These are phyloP conservation scores for Metschnikowia kofuensis DNA, from an alignment of 805 yeast genomes.

Conservation along the genomic window DNA sequence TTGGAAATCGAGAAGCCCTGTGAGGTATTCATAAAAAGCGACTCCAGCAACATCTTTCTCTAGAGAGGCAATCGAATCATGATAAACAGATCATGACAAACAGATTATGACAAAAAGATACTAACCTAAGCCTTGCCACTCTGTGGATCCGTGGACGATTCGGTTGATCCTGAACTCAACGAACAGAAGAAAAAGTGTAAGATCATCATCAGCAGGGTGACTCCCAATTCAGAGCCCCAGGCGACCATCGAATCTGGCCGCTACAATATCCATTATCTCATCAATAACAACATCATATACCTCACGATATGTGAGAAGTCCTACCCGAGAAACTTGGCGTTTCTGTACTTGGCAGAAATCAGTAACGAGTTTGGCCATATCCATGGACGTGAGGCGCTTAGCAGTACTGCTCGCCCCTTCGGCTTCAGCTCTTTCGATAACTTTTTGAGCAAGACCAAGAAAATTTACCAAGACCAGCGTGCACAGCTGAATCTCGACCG, in stretches of 20 bases:
- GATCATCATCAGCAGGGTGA: slow-evolving; percentile 67
- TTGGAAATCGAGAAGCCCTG: too few species aligned
- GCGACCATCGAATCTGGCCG: slow-evolving; percentile 80
- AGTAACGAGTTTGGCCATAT: slow-evolving; percentile 77
- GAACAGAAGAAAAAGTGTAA: slow-evolving; percentile 87
- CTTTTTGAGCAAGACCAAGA: slow-evolving; percentile 80
- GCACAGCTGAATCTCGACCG: slow-evolving; percentile 86
- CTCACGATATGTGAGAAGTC: slow-evolving; percentile 72
- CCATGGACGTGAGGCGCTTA: slow-evolving; percentile 65
- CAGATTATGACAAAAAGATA: background rate
- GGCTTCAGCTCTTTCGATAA: slow-evolving; percentile 87
- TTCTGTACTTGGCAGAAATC: slow-evolving; percentile 79
- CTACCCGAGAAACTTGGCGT: slow-evolving; percentile 86
- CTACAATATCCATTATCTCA: slow-evolving; percentile 72
- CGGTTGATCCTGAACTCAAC: slow-evolving; percentile 51
- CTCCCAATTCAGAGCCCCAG: slow-evolving; percentile 74
- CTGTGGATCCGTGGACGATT: slow-evolving; percentile 86
- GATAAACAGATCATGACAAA: too few species aligned
- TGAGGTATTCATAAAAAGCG: background rate
- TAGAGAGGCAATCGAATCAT: too few species aligned
- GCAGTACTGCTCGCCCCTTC: slow-evolving; percentile 75
- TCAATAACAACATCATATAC: slow-evolving; percentile 64
- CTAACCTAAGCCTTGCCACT: slow-evolving; percentile 68
- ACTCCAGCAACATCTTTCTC: too few species aligned
- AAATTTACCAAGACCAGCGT: slow-evolving; percentile 85